Evolutionary conservation across 1,139 yeast species (phyloP), one percentile per base, ranked within the genome.

Genomic region (Geotrichum australiense): DNA sequence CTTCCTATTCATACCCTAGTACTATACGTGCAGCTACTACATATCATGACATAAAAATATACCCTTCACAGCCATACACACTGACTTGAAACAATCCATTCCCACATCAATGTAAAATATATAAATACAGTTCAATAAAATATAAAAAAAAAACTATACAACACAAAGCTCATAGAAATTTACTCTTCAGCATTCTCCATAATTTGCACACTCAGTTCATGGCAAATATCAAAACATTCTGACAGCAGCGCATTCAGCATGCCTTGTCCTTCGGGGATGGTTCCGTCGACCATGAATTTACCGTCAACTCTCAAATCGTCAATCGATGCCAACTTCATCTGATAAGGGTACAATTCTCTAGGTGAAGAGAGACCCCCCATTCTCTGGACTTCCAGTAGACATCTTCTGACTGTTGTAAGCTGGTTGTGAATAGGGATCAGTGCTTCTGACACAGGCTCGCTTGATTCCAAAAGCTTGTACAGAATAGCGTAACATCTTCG

Each of bases 181-280:
- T n/a, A n/a, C 22, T 38, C 46, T 37, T 33, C 48, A 32, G 43
- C 74, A 49, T 74, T 76, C 50, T 84, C 94, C 56, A 86, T 93
- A 48, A 86, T 74, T 57, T 89, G 96, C 25, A 85, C 81, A 57
- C 86, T 82, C 56, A 91, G 69, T 63, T 91, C 98, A 59, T 91
- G 89, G 43, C 85, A 71, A 45, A 89, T 81, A 62, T 91, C 98
- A 59, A 86, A 91, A 62, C 97, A 89, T 61, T 89, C 97, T 2
- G 95, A 93, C 39, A 91, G 68, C 49, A 91, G 65, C 1, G 96
- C 95, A 60, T 80, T 87, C 49, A 91, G 70, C 29, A 94, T 80
- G 8, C 96, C 97, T 63, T 91, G 98, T 11, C 98, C 98, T 62
- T 91, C 96, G 5, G 98, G 98, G 30, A 89, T 80, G 50, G 84